Evolutionary conservation across 2,329 filamentous ascomycete species (phyloP), one percentile per base, ranked within the genome.

Genomic region (Trichoderma pleuroti): DNA sequence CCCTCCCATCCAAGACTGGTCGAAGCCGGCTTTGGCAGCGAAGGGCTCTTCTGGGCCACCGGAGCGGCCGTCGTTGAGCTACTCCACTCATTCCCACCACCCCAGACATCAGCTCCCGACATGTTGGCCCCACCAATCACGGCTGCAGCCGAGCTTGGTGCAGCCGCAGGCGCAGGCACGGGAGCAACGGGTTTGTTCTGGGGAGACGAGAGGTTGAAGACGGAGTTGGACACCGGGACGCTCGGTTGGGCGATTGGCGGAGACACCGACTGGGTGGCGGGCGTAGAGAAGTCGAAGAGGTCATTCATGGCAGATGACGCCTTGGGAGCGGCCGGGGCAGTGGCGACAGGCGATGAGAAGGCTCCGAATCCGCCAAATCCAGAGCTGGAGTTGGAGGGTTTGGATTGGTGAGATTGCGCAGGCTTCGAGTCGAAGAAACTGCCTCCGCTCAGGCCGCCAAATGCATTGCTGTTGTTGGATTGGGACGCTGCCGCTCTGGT

Each of bases 371-470:
- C 88, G 73, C 91, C 90, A 76, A 92, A 89, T 24, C 86, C 89
- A 73, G 87, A 89, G 73, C 85, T 87, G 73, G 87, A 88, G 73
- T 85, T 87, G 73, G 85, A 86, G 10, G 84, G 82, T 74, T 85
- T 83, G 42, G 82, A 80, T 66, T 88, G 85, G 66, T 86, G 87
- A 11, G 86, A 80, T 18, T 88, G 90, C 1, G 89, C 82, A n/a
- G 91, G 87, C 75, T 92, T 90, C 26, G 87, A 82, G 76, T 97
- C 91, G 78, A 98, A 98, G 81, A 98, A 96, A 78, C 91, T 88
- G 61, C 94, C 93, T 65, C 93, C 92, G 72, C 91, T 87, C 60
- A 89, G 79, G 14, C 83, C 83, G 11, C 84, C 82, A 74, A 89
- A 88, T 1, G 85, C 82, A 72, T 73, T 80, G 66, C 71, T 78